Evolutionary conservation across 2,329 filamentous ascomycete species (phyloP).

Genomic region (Didymosphaeria variabile): DNA sequence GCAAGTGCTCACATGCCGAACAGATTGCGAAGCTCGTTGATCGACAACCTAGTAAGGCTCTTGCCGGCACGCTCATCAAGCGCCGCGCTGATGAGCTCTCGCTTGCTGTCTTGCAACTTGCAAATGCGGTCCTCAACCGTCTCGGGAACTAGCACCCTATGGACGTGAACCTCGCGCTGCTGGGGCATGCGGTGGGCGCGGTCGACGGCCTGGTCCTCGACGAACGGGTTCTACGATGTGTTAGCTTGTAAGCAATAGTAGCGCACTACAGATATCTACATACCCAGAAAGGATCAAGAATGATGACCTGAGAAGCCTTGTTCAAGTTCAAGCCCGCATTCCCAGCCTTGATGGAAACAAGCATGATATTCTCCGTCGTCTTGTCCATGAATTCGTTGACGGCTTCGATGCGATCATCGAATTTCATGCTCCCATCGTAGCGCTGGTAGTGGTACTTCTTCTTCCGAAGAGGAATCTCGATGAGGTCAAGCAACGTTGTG

Average conservation of each 20-base stretch:
- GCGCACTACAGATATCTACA: not conserved
- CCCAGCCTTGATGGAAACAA: conserved; percentile 81
- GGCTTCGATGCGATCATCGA: conserved; percentile 70
- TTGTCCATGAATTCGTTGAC: conserved; percentile 73
- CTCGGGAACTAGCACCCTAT: conserved; percentile 77
- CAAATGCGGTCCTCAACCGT: conserved; percentile 92
- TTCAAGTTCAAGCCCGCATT: conserved; percentile 89
- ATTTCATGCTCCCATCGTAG: conserved; percentile 80
- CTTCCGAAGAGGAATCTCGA: conserved; percentile 75
- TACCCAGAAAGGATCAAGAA: conserved; percentile 85
- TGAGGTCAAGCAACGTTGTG: conserved; percentile 78
- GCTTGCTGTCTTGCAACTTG: conserved; percentile 79
- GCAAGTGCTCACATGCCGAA: conserved; percentile 58
- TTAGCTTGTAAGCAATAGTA: not conserved
- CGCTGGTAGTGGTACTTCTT: conserved; percentile 68
- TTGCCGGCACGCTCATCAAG: conserved; percentile 78
- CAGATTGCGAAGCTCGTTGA: conserved; percentile 74
- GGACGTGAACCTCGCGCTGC: conserved; percentile 75
- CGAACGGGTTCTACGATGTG: conserved; percentile 74
- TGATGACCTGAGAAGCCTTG: conserved; percentile 83
- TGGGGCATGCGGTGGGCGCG: conserved; percentile 91
- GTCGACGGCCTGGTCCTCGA: conserved; percentile 92
- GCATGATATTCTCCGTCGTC: conserved; percentile 70
- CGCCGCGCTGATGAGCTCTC: conserved; percentile 77
- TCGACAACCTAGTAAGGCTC: conserved; percentile 71